Percentiles rank a stretch among this genome's conserved stretches.
Evolutionary conservation across 129 eudicot genomes (phyloP).

Genomic region (Centrapalus pauciflorus): DNA sequence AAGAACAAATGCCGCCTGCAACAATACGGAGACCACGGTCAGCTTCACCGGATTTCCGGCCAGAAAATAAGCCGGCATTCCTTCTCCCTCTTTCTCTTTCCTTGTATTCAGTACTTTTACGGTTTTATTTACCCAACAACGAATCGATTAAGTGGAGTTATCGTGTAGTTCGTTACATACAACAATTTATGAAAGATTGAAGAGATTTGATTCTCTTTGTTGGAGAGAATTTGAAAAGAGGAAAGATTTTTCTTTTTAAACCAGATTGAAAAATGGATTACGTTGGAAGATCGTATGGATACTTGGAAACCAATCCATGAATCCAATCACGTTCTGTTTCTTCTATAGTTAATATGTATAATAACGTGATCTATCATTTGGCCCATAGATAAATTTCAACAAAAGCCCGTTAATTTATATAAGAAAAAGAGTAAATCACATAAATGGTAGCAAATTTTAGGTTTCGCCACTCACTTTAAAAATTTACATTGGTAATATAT

Average conservation of each 20-base stretch:
- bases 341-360: no score
- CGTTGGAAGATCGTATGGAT: conserved; percentile 5
- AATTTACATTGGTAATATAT: no score
- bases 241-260: conserved; percentile 7
- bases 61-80: conserved; percentile 36
- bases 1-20: conserved; percentile 33
- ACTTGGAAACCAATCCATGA: conserved; percentile 13
- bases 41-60: conserved; percentile 26
- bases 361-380: not conserved
- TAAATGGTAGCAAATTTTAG: no score
- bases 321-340: not conserved
- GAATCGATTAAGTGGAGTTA: not conserved
- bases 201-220: conserved; percentile 15
- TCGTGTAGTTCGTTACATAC: not conserved
- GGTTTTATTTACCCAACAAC: no score
- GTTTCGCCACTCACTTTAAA: no score
- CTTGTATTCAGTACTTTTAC: conserved; percentile 8
- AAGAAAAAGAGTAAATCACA: no score
- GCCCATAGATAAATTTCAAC: not conserved
- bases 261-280: conserved; percentile 14
- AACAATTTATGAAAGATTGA: not conserved
- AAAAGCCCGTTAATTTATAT: not conserved
- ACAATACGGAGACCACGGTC: conserved; percentile 20
- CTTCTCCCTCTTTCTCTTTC: conserved; percentile 12
- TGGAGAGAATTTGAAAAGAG: not conserved